Conservation (phyloP, 306 rosid species). For the Amphicarpaea edgeworthii region DNA sequence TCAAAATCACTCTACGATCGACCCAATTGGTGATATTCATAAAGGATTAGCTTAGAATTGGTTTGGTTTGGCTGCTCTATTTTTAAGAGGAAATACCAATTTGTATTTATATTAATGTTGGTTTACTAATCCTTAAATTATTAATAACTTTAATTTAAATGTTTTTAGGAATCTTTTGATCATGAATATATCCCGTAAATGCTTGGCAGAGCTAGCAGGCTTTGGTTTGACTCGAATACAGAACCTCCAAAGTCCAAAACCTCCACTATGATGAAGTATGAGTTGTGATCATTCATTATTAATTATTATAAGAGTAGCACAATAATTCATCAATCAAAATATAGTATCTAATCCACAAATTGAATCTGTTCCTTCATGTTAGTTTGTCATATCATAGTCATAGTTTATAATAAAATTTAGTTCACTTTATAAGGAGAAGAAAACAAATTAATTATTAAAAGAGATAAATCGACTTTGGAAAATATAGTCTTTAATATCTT, state of each 20-base stretch:
- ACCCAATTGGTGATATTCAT: not conserved
- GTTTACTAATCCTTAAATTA: not conserved
- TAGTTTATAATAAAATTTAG: not conserved
- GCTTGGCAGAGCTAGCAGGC: not conserved
- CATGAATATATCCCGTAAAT: not conserved
- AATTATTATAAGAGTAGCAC: not conserved
- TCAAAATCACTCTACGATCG: conserved; percentile 21
- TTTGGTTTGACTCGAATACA: conserved; percentile 2
- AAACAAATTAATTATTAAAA: conserved; percentile 1
- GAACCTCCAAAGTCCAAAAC: not conserved
- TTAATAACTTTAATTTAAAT: not conserved
- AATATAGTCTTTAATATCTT: not conserved
- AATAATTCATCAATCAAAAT: conserved; percentile 5
- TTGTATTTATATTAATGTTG: no score
- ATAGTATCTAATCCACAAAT: not conserved
- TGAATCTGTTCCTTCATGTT: not conserved
- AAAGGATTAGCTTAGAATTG: not conserved
- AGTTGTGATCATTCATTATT: conserved; percentile 21
- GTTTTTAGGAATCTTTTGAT: not conserved
- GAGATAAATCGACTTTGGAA: conserved; percentile 10
- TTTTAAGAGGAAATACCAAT: no score
- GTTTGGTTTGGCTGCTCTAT: no score
- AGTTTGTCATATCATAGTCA: not conserved
- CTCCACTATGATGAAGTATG: not conserved
- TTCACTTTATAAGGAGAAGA: not conserved